Evolutionary conservation across 108 stramenopile genomes (phyloP).

Genomic region (Skeletonema menzelii): DNA sequence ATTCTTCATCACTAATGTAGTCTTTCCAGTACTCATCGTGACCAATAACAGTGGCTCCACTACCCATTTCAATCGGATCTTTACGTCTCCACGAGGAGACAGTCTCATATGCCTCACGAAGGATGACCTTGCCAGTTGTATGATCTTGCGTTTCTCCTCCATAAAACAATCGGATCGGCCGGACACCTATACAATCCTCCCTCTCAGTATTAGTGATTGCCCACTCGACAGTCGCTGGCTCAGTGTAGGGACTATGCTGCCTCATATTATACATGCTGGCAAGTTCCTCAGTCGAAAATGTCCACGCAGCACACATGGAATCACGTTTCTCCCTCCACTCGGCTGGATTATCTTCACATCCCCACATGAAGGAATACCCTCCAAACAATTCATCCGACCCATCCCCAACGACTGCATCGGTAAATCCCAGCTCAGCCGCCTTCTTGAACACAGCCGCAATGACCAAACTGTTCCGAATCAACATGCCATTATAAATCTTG

Average conservation of each 20-base stretch:
- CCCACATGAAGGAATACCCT: constrained; percentile 66
- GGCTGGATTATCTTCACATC: constrained; percentile 25
- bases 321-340: constrained; percentile 58
- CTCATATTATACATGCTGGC: constrained; percentile 41
- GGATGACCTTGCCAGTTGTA: constrained; percentile 52
- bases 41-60: constrained; percentile 56
- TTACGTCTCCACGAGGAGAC: constrained; percentile 61
- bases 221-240: constrained; percentile 40
- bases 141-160: constrained; percentile 23
- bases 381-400: constrained; percentile 69
- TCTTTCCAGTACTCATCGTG: constrained; percentile 47
- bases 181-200: constrained; percentile 36
- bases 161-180: constrained; percentile 31
- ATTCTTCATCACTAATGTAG: constrained; percentile 28
- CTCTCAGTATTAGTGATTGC: constrained; percentile 37
- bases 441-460: constrained; percentile 51
- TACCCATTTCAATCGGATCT: constrained; percentile 65
- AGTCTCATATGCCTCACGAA: constrained; percentile 61
- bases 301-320: constrained; percentile 57
- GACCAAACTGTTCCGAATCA: constrained; percentile 53
- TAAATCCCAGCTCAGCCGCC: constrained; percentile 37
- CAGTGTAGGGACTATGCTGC: constrained; percentile 45
- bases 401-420: constrained; percentile 53
- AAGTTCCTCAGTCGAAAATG: constrained; percentile 50
- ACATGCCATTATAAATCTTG: constrained; percentile 54